These are phyloP conservation scores for Lepiota venenata DNA, from an alignment of 768 basidiomycete species.

Conservation along the genomic window DNA sequence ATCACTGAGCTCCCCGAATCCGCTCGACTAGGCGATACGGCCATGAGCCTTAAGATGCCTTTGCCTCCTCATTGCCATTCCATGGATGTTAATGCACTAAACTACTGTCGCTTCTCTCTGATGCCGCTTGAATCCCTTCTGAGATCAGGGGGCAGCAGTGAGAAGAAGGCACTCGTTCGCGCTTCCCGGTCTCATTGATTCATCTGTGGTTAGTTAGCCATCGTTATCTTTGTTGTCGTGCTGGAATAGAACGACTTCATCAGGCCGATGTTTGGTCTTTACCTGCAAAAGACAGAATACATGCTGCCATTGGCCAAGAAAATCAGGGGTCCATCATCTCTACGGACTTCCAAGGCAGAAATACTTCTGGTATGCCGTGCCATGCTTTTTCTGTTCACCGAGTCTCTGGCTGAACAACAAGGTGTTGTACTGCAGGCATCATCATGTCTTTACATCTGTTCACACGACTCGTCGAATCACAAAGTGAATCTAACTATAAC, in stretches of 20 bases:
- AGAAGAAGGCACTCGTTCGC: conserved; percentile 56
- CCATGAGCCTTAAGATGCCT: conserved; percentile 44
- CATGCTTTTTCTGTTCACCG: not conserved
- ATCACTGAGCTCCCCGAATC: conserved; percentile 40
- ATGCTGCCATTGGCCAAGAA: conserved; percentile 79
- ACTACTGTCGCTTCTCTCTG: conserved; percentile 89
- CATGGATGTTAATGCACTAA: conserved; percentile 89
- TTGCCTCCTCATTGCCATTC: conserved; percentile 57
- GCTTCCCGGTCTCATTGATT: conserved; percentile 87
- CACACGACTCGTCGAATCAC: conserved; percentile 18
- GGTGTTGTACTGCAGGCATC: conserved; percentile 49
- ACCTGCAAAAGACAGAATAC: conserved; percentile 63
- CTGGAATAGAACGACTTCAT: not conserved
- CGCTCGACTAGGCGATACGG: conserved; percentile 52
- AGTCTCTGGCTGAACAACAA: not conserved
- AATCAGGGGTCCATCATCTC: conserved; percentile 31
- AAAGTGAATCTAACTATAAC: conserved; percentile 28
- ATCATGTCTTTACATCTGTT: conserved; percentile 87
- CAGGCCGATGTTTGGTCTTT: conserved; percentile 89
- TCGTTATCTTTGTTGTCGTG: not conserved
- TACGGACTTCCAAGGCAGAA: conserved; percentile 46
- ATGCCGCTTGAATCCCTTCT: conserved; percentile 22
- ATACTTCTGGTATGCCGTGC: conserved; percentile 48
- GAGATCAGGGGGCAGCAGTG: conserved; percentile 4
- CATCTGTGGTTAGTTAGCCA: conserved; percentile 56